phyloP scores from a whole-genome alignment of 2,329 filamentous ascomycete species.

The Pseudovirgaria hyperparasitica region DNA sequence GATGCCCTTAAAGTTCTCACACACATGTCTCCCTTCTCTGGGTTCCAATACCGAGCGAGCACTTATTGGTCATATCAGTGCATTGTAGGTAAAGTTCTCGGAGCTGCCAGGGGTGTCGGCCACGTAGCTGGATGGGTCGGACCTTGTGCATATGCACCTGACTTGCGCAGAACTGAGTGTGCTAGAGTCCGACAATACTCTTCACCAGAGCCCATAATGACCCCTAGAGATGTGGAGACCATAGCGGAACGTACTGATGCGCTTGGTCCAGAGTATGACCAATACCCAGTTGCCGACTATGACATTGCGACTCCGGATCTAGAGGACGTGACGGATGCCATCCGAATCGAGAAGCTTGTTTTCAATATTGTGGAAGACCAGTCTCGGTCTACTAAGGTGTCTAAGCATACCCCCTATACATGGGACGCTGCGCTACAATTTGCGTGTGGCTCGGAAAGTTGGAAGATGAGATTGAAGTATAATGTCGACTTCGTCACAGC shows the following conservation, averaged over 20 bases:
- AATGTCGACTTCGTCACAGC: slow-evolving; percentile 29
- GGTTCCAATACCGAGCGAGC: slow-evolving; percentile 65
- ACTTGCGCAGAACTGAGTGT: slow-evolving; percentile 57
- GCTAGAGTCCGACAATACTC: slow-evolving; percentile 51
- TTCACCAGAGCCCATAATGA: slow-evolving; percentile 41
- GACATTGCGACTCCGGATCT: slow-evolving; percentile 44
- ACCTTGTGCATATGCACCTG: slow-evolving; percentile 53
- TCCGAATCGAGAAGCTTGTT: slow-evolving; percentile 56
- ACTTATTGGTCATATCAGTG: slow-evolving; percentile 65
- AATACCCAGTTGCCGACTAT: slow-evolving; percentile 57
- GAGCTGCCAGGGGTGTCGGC: slow-evolving; percentile 52
- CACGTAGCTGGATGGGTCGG: slow-evolving; percentile 64
- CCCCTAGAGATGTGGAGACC: slow-evolving; percentile 46
- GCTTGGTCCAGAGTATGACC: slow-evolving; percentile 48
- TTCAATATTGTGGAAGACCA: slow-evolving; percentile 37
- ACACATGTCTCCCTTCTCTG: slow-evolving; percentile 54
- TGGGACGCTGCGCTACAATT: slow-evolving; percentile 28
- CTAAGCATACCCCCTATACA: slow-evolving; percentile 18
- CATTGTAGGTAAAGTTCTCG: slow-evolving; percentile 63
- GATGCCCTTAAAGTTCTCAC: slow-evolving; percentile 54
- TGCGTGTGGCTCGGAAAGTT: slow-evolving; percentile 26
- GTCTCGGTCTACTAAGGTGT: slow-evolving; percentile 12
- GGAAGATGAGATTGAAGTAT: slow-evolving; percentile 25
- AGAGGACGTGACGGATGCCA: slow-evolving; percentile 49
- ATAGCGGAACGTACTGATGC: slow-evolving; percentile 59